Conservation (phyloP, 2,329 filamentous ascomycete genomes). For the Periconia sp. region DNA sequence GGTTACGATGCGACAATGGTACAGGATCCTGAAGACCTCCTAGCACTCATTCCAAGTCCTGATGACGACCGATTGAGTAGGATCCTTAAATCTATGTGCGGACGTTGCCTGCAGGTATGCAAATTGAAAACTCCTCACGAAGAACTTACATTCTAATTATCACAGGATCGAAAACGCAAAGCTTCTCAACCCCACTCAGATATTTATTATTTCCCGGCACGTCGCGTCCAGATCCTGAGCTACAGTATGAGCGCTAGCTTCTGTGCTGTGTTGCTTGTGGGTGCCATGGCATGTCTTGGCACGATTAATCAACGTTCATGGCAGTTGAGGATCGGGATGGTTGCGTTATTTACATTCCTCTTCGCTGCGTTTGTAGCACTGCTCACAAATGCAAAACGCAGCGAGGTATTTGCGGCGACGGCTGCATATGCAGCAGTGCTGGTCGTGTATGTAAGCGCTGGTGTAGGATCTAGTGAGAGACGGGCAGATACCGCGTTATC, state of each 20-base stretch:
- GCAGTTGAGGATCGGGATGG: constrained; percentile 2
- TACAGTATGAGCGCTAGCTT: constrained; percentile 1
- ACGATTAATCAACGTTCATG: not conserved
- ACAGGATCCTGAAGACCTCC: not conserved
- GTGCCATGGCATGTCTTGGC: constrained; percentile 2
- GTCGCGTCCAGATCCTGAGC: constrained; percentile 3
- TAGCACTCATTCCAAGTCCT: not conserved
- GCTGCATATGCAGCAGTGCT: too few relatives aligned
- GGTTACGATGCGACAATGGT: constrained; percentile 1
- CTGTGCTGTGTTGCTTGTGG: constrained; percentile 2
- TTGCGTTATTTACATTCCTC: constrained; percentile 3
- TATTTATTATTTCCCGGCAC: constrained; percentile 4
- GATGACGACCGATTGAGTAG: constrained; percentile 4
- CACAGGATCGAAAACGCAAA: constrained; percentile 1
- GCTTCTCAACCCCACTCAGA: not conserved
- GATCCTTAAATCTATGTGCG: not conserved
- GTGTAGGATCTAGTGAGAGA: too few relatives aligned
- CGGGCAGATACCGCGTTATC: too few relatives aligned
- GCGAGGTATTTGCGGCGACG: constrained; percentile 1
- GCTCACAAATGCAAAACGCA: constrained; percentile 1
- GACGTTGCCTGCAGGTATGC: not conserved
- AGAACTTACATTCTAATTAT: too few relatives aligned
- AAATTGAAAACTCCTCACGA: too few relatives aligned
- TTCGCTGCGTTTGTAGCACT: constrained; percentile 4
- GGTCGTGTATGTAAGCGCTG: too few relatives aligned